Evolutionary conservation across 805 yeast genomes (phyloP), one percentile per base, ranked within the genome.

Genomic region (Ogataea neopini): DNA sequence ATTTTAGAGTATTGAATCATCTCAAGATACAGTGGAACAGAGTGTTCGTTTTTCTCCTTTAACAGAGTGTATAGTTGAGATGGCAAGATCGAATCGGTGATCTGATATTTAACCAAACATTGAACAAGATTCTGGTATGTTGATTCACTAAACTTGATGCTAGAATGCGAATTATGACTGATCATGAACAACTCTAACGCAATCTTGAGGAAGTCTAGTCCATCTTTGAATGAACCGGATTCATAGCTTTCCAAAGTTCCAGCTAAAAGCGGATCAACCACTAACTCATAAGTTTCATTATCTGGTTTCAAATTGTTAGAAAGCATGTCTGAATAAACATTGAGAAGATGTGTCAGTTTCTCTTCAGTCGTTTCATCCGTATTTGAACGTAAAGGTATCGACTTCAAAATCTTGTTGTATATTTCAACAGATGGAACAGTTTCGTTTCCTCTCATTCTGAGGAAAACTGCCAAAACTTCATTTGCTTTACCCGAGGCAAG

Each of bases 321-420:
- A 32, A 86, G 70, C 60, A 84, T 67, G 56, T 84, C 90, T 43
- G 86, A 86, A 60, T 86, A 86, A 29, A 84, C 81, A 17, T 80
- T 83, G 52, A 86, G 67, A 48, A 86, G 62, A 45, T 76, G 79
- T 2, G 87, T 84, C 61, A 86, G 70, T 59, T 76, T 78, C 39
- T 75, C 76, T 60, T 86, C 89, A 6, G 79, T 64, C 20, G 81
- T 71, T 51, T 74, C 76, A 47, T 77, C 77, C 46, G 75, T 74
- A 32, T 79, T 64, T 2, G 70, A 57, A 62, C 94, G 73, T 36
- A 63, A 50, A 11, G 75, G 64, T 9, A 86, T 73, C 0, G 90
- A 81, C 17, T 67, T 62, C 37, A 86, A 65, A 4, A 85, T 80
- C 14, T 75, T 66, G 50, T 79, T 77, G 66, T 79, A 86, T 2